Percentiles rank a stretch among this genome's conserved stretches.
Conservation (phyloP, 2,329 filamentous ascomycete species). For the Fusarium chlamydosporum region DNA sequence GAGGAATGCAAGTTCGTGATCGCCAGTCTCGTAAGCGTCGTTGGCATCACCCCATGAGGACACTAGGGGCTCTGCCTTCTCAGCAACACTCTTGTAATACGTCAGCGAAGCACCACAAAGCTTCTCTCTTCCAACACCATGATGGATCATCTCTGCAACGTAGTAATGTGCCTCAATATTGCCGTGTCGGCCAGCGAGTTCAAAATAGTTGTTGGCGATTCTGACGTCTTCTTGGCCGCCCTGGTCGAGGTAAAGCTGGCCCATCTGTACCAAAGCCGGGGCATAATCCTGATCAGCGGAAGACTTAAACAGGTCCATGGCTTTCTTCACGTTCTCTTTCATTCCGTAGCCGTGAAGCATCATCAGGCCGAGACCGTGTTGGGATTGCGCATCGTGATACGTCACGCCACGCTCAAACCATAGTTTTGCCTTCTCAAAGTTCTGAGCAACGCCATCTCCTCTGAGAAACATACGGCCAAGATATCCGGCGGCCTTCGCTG, state of each 20-base stretch:
- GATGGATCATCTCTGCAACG: constrained; percentile 86
- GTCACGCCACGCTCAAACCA: constrained; percentile 88
- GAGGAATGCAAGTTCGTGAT: constrained; percentile 83
- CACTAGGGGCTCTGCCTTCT: constrained; percentile 78
- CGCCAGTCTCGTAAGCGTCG: constrained; percentile 81
- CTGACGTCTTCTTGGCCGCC: constrained; percentile 77
- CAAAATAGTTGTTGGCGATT: constrained; percentile 87
- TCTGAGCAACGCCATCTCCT: constrained; percentile 86
- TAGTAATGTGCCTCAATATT: constrained; percentile 94
- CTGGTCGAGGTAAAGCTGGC: constrained; percentile 87
- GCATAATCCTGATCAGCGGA: constrained; percentile 87
- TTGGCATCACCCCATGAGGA: constrained; percentile 89
- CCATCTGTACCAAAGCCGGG: constrained; percentile 85
- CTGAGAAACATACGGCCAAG: constrained; percentile 91
- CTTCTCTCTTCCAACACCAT: constrained; percentile 83
- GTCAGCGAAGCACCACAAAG: constrained; percentile 81
- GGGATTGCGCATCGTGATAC: constrained; percentile 84
- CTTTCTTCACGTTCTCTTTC: constrained; percentile 76
- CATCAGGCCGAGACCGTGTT: constrained; percentile 88
- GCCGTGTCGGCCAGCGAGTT: constrained; percentile 84
- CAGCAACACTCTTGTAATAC: constrained; percentile 86
- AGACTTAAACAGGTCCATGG: constrained; percentile 81
- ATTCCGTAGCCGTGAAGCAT: constrained; percentile 83
- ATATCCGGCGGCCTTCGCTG: constrained; percentile 86
- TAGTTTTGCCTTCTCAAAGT: constrained; percentile 78